A percentile compares a stretch with the other conserved stretches of the same genome.
phyloP scores from a whole-genome alignment of 108 stramenopile genomes.

The Nannochloropsis salina region DNA sequence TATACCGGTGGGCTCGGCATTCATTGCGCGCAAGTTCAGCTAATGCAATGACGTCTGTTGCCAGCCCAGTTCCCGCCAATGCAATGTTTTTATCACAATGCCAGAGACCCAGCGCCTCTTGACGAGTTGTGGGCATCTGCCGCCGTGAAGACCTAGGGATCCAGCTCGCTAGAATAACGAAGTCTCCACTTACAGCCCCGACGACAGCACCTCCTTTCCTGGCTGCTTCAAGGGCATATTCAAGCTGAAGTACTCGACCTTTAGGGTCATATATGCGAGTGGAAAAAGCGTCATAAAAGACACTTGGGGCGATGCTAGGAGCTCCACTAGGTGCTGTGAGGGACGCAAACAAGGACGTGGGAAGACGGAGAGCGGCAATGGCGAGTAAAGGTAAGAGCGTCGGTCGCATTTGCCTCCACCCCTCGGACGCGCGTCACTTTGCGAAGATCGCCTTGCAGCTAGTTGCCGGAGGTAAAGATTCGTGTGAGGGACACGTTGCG shows the following conservation, averaged over 20 bases:
- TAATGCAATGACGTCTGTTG: neutral
- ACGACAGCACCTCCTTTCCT: neutral
- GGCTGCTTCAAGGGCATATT: slow-evolving; percentile 2
- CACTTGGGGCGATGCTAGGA: neutral
- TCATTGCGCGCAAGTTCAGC: neutral
- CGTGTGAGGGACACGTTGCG: no score
- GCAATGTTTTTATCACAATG: neutral
- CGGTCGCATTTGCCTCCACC: no score
- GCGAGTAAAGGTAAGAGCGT: neutral
- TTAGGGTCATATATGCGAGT: slow-evolving; percentile 17
- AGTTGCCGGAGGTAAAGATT: no score
- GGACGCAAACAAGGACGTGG: neutral
- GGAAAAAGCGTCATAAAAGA: slow-evolving; percentile 2
- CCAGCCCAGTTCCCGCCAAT: neutral
- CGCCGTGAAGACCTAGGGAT: neutral
- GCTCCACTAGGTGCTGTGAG: neutral
- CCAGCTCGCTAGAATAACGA: slow-evolving; percentile 1
- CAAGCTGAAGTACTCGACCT: slow-evolving; percentile 12
- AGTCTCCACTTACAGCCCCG: slow-evolving; percentile 1
- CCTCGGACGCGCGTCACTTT: no score
- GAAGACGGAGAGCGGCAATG: neutral
- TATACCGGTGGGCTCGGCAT: neutral
- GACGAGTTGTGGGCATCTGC: neutral
- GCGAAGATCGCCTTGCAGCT: no score
- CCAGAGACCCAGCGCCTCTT: neutral